These are phyloP conservation scores for Leccinum aurantiacum DNA, from an alignment of 768 basidiomycete genomes.

Conservation along the genomic window DNA sequence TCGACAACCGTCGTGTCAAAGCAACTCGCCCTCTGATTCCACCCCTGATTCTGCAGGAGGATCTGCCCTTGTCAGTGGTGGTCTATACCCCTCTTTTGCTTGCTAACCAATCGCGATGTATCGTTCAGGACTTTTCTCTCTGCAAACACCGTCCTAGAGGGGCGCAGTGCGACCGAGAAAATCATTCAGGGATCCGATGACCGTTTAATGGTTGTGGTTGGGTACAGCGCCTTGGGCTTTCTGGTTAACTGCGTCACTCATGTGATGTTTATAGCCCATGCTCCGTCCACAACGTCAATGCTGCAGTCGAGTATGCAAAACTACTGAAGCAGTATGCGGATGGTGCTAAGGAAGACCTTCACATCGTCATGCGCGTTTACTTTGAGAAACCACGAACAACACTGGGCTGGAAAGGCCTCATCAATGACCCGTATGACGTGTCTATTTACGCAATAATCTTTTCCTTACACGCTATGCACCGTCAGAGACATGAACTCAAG, in stretches of 20 bases:
- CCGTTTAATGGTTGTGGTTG: constrained; percentile 87
- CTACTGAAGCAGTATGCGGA: constrained; percentile 80
- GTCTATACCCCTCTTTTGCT: not conserved
- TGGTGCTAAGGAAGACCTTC: constrained; percentile 75
- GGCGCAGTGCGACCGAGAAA: constrained; percentile 73
- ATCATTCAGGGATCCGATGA: constrained; percentile 88
- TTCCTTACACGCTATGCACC: not conserved
- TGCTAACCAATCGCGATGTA: constrained; percentile 6
- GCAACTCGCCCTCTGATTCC: constrained; percentile 88
- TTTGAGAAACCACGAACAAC: constrained; percentile 97
- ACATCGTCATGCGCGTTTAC: constrained; percentile 98
- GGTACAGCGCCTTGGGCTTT: constrained; percentile 44
- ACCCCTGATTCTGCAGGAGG: constrained; percentile 92
- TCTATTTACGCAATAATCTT: not conserved
- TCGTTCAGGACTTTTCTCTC: constrained; percentile 63
- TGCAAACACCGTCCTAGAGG: constrained; percentile 88
- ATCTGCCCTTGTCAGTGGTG: constrained; percentile 72
- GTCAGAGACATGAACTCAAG: constrained; percentile 74
- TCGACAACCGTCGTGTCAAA: constrained; percentile 87
- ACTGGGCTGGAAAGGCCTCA: constrained; percentile 98
- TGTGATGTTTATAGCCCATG: constrained; percentile 61
- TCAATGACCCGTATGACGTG: constrained; percentile 77
- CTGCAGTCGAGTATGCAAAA: constrained; percentile 85
- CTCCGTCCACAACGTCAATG: constrained; percentile 87
- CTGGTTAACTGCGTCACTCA: constrained; percentile 8